phyloP scores from a whole-genome alignment of 176 grass and related monocot species.

The Oryza brachyantha region DNA sequence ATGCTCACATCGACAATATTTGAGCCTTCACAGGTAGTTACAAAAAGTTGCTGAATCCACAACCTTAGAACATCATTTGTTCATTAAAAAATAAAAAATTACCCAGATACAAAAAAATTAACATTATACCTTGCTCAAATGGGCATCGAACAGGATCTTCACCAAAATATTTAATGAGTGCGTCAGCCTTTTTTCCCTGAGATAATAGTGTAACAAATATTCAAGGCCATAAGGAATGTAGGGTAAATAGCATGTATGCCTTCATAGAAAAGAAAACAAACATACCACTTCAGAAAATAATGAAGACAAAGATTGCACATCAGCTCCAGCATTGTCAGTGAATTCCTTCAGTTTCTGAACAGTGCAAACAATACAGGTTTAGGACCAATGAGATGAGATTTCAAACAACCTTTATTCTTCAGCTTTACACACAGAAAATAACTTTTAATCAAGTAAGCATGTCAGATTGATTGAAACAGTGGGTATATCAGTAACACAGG shows the following conservation, averaged over 20 bases:
- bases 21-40: neutral
- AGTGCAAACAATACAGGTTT: constrained; percentile 12
- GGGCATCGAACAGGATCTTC: constrained; percentile 94
- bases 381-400: neutral
- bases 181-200: constrained; percentile 89
- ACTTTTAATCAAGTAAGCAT: neutral
- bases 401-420: neutral
- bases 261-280: constrained; percentile 13
- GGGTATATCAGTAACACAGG: neutral
- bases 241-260: neutral
- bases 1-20: neutral
- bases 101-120: neutral
- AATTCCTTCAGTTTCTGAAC: constrained; percentile 92
- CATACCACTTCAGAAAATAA: constrained; percentile 89
- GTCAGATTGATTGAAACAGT: constrained; percentile 11
- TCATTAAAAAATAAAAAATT: neutral
- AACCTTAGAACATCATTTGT: neutral
- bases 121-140: constrained; percentile 89
- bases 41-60: neutral
- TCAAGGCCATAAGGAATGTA: constrained; percentile 20
- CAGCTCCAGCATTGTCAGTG: constrained; percentile 76
- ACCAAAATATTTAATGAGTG: constrained; percentile 92
- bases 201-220: constrained; percentile 24
- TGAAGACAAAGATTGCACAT: constrained; percentile 72
- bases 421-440: neutral